Percentiles rank a stretch among this genome's conserved stretches.
Evolutionary conservation across 1,139 yeast genomes (phyloP).

Genomic region (Suhomyces yuchorum): DNA sequence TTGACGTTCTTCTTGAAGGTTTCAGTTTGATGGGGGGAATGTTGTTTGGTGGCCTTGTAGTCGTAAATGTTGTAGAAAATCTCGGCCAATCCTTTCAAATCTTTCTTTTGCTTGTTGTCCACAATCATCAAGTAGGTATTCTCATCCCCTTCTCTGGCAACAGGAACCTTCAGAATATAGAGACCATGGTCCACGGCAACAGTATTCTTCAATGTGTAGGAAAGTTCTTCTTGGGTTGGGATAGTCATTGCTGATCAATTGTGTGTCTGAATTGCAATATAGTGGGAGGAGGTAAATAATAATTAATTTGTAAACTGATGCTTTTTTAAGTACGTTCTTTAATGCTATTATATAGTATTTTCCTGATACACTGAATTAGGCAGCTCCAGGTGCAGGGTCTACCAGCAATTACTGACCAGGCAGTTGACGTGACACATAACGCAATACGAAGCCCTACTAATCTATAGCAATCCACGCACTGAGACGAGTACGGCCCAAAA

Average conservation of each 20-base stretch:
- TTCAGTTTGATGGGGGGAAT: not conserved
- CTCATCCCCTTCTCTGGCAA: slow-evolving; percentile 1
- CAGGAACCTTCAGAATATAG: slow-evolving; percentile 1
- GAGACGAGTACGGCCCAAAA: not conserved
- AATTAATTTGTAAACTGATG: not conserved
- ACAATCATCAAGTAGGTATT: slow-evolving; percentile 2
- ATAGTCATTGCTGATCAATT: not conserved
- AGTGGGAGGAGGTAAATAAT: not conserved
- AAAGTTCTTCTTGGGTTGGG: not conserved
- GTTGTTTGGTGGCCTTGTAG: not conserved
- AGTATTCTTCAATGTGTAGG: not conserved
- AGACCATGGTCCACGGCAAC: slow-evolving; percentile 4
- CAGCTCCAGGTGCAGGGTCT: not conserved
- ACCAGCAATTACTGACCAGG: not conserved
- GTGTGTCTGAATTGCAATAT: not conserved
- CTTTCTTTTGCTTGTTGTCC: slow-evolving; percentile 2
- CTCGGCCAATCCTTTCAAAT: slow-evolving; percentile 3
- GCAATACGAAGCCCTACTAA: not conserved
- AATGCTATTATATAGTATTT: not conserved
- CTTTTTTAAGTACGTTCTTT: not conserved
- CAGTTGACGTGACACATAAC: not conserved
- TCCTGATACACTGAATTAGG: not conserved
- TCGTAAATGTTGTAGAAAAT: slow-evolving; percentile 3
- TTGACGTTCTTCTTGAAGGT: not conserved
- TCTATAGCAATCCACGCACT: not conserved